phyloP scores from a whole-genome alignment of 805 yeast species.

The Kuraishia borneana region DNA sequence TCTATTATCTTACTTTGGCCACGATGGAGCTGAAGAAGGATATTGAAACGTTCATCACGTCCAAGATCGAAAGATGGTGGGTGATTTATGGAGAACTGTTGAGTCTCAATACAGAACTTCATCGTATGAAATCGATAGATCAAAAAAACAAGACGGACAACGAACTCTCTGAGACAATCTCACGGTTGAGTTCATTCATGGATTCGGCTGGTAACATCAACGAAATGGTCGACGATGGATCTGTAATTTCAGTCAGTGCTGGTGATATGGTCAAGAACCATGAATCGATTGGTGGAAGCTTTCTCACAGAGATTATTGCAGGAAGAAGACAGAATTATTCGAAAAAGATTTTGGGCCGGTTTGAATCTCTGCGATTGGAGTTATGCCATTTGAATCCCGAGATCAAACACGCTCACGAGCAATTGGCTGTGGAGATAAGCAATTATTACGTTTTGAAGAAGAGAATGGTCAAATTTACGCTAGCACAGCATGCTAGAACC shows the following conservation, averaged over 20 bases:
- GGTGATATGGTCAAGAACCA: constrained; percentile 1
- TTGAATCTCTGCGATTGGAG: constrained; percentile 27
- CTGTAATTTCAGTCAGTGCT: constrained; percentile 2
- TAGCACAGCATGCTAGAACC: constrained; percentile 21
- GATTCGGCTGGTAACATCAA: neutral
- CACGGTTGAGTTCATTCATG: neutral
- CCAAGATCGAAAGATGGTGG: constrained; percentile 33
- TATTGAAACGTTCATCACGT: constrained; percentile 19
- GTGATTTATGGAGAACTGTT: constrained; percentile 27
- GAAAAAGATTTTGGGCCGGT: constrained; percentile 25
- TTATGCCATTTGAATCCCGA: constrained; percentile 32
- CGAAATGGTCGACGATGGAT: constrained; percentile 2
- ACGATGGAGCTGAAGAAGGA: constrained; percentile 16
- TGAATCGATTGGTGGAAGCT: neutral
- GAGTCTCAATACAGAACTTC: constrained; percentile 20
- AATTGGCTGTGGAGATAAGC: constrained; percentile 51
- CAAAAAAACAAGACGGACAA: constrained; percentile 1
- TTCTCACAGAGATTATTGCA: constrained; percentile 23
- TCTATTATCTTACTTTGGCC: constrained; percentile 8
- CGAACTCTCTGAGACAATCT: neutral
- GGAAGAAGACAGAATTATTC: constrained; percentile 38
- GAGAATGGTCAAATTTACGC: constrained; percentile 23
- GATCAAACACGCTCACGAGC: constrained; percentile 46
- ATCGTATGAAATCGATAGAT: neutral
- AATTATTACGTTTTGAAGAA: constrained; percentile 43